Conservation (phyloP, 176 grass and related monocot genomes). For the Avena sativa region DNA sequence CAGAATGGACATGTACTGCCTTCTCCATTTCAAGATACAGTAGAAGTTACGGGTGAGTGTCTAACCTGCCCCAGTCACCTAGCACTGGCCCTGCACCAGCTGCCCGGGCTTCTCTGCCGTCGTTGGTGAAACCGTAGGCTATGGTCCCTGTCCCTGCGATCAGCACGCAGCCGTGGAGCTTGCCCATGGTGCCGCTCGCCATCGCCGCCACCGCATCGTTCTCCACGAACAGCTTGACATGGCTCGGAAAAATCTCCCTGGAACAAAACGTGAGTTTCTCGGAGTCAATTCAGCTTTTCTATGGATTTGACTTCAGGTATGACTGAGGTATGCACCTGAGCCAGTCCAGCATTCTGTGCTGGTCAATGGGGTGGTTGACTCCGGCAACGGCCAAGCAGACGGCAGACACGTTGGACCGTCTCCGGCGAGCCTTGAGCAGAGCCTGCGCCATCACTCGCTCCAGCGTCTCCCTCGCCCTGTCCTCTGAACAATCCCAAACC, state of each 20-base stretch:
- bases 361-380: conserved; percentile 71
- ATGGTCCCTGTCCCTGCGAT: conserved; percentile 79
- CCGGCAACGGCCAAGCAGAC: conserved; percentile 78
- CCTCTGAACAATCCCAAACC: conserved; percentile 52
- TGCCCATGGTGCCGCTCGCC: conserved; percentile 84
- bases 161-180: conserved; percentile 74
- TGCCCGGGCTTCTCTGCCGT: conserved; percentile 76
- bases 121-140: conserved; percentile 71
- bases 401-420: conserved; percentile 51
- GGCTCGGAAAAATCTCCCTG: conserved; percentile 69
- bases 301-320: neutral
- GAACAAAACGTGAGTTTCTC: neutral
- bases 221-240: conserved; percentile 72
- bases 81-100: conserved; percentile 81
- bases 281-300: neutral
- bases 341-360: conserved; percentile 71
- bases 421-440: conserved; percentile 61
- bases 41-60: conserved; percentile 2
- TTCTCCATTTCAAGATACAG: neutral
- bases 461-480: conserved; percentile 62
- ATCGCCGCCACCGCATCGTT: conserved; percentile 75
- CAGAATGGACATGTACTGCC: neutral
- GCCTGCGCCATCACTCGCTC: conserved; percentile 73
- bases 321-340: conserved; percentile 47
- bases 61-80: conserved; percentile 82